These are phyloP conservation scores for Rhodamnia rubescens DNA, from an alignment of 345 rosid species.

Conservation along the genomic window DNA sequence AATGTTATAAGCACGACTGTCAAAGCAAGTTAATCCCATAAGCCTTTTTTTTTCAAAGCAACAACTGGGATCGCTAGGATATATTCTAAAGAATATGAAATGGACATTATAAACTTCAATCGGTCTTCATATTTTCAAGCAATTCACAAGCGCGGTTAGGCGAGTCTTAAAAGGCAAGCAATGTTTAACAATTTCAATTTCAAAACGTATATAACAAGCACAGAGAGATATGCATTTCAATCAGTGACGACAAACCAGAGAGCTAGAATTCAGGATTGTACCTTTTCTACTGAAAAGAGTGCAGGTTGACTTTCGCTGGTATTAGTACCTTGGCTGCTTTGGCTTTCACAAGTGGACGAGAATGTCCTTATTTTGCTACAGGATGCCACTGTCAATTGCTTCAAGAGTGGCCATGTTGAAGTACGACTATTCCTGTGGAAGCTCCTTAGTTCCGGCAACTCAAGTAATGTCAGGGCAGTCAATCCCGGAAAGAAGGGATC, in stretches of 20 bases:
- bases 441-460: background rate
- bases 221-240: background rate
- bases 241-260: background rate
- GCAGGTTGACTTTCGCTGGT: background rate
- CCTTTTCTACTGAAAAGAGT: background rate
- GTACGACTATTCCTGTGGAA: background rate
- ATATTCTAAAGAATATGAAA: background rate
- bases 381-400: background rate
- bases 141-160: background rate
- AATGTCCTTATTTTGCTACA: no score
- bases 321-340: background rate
- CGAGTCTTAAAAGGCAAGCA: no score
- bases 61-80: background rate
- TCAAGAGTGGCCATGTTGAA: background rate
- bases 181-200: no score
- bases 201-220: background rate
- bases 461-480: background rate
- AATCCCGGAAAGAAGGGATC: background rate
- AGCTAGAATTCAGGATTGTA: background rate
- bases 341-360: background rate
- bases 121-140: background rate
- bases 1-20: background rate
- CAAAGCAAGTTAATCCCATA: background rate
- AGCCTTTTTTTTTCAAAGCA: background rate
- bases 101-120: background rate